Evolutionary conservation across 495 filamentous ascomycete genomes (phyloP).

Genomic region (Xylaria cubensis): DNA sequence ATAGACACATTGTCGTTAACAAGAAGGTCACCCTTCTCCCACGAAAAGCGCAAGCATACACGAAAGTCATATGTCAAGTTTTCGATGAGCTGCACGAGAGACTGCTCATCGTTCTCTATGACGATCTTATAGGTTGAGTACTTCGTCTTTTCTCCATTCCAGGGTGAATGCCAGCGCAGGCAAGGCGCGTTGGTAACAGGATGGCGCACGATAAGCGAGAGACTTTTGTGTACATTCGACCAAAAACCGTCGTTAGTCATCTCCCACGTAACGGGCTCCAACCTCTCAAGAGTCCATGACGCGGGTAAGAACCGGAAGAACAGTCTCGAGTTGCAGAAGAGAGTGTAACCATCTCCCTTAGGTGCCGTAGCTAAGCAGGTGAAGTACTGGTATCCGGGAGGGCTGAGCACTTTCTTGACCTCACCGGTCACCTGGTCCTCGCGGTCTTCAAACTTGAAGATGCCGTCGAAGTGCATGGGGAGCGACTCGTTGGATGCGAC

Average conservation of each 20-base stretch:
- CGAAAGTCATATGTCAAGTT: constrained; percentile 7
- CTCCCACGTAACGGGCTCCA: constrained; percentile 8
- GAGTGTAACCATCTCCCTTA: constrained; percentile 5
- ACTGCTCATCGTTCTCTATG: constrained; percentile 12
- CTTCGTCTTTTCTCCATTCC: constrained; percentile 1
- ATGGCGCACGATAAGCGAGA: constrained; percentile 10
- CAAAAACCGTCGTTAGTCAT: neutral
- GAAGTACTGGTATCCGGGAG: constrained; percentile 11
- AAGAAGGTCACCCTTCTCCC: constrained; percentile 20
- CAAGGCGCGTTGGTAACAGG: neutral
- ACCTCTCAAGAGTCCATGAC: neutral
- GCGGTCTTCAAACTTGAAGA: neutral
- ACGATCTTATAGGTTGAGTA: constrained; percentile 2
- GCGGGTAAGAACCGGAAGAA: constrained; percentile 9
- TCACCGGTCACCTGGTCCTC: neutral
- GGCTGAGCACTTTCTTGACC: neutral
- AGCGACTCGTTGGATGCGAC: neutral
- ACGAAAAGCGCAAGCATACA: constrained; percentile 10
- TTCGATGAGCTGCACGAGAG: constrained; percentile 11
- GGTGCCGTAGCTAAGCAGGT: neutral
- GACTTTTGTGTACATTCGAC: neutral
- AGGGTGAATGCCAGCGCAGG: constrained; percentile 1
- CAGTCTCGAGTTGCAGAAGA: constrained; percentile 11
- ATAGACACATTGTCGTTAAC: constrained; percentile 15
- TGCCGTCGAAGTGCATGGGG: neutral